A percentile compares a stretch with the other conserved stretches of the same genome.
These are phyloP conservation scores for Fonsecaea nubica DNA, from an alignment of 2,329 filamentous ascomycete genomes.

Conservation along the genomic window DNA sequence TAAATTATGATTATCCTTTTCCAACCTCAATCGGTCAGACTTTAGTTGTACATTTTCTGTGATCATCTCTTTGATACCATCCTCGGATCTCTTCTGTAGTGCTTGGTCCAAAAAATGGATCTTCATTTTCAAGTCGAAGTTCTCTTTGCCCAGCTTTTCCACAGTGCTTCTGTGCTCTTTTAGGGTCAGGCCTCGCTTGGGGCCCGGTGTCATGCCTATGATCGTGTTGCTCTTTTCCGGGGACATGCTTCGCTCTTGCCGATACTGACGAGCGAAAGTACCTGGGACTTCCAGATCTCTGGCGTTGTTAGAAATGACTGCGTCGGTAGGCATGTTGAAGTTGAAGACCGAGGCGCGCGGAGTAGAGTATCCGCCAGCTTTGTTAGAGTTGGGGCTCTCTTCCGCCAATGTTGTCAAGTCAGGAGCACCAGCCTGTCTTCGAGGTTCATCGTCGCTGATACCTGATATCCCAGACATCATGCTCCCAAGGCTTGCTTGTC, in stretches of 20 bases:
- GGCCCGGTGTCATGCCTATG: slow-evolving; percentile 54
- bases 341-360: slow-evolving; percentile 67
- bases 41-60: slow-evolving; percentile 96
- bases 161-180: slow-evolving; percentile 99
- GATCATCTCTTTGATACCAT: slow-evolving; percentile 97
- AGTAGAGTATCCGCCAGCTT: slow-evolving; percentile 65
- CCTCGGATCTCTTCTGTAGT: slow-evolving; percentile 89
- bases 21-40: slow-evolving; percentile 83
- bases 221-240: slow-evolving; percentile 61
- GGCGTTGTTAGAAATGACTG: slow-evolving; percentile 84
- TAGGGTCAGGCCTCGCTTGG: slow-evolving; percentile 75
- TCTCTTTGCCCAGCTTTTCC: slow-evolving; percentile 94
- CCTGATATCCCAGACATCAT: slow-evolving; percentile 75
- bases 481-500: slow-evolving; percentile 86
- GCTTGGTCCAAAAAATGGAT: slow-evolving; percentile 97
- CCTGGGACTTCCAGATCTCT: slow-evolving; percentile 90
- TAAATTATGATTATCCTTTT: slow-evolving; percentile 87
- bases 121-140: slow-evolving; percentile 96
- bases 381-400: slow-evolving; percentile 51
- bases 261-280: slow-evolving; percentile 84
- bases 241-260: slow-evolving; percentile 70
- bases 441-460: slow-evolving; percentile 57
- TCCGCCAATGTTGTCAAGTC: slow-evolving; percentile 66
- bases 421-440: slow-evolving; percentile 53
- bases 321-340: slow-evolving; percentile 77